Evolutionary conservation across 2,329 filamentous ascomycete genomes (phyloP), one percentile per base, ranked within the genome.

Genomic region (Cadophora sp.): DNA sequence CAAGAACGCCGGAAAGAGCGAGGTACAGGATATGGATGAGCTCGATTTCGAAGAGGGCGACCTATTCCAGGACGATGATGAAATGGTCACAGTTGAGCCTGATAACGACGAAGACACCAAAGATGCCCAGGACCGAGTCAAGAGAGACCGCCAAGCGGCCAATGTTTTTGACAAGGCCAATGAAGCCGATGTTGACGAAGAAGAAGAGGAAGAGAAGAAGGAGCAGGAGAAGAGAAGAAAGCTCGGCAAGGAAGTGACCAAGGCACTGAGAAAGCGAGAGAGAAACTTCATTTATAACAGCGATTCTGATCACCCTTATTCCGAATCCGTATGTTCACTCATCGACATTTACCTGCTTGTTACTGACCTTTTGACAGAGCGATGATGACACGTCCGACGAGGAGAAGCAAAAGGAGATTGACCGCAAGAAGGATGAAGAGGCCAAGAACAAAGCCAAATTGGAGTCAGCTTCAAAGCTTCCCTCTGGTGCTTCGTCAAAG

Each of bases 21-120:
- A 93, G 75, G 87, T 87, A 71, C 83, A 89, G 75, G 91, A 94
- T 64, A 91, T 93, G 73, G 87, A 89, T 69, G 89, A 92, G 71
- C 81, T 91, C 43, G 89, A 91, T 73, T 84, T 91, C 77, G 87
- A 88, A 24, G 88, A 87, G 11, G 89, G 90, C 67, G 89, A 92
- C 74, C 83, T 88, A 74, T 97, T 97, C 76, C 92, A 94, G 73
- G 92, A 97, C 75, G 93, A 97, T 75, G 93, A 97, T 76, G 93
- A 97, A 77, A 88, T 91, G 26, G 86, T 89, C 2, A 86, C 91
- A 51, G 87, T 93, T 62, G 93, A 96, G 73, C 84, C 83, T 19
- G 92, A 96, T 62, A 89, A 94, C 61, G 93, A 97, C 69, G 94
- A 97, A 72, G 92, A 94, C 61, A 81, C 85, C 16, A 93, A 93